phyloP scores from a whole-genome alignment of 371 early-diverging fungal genomes.

The Haplosporangium sp. region DNA sequence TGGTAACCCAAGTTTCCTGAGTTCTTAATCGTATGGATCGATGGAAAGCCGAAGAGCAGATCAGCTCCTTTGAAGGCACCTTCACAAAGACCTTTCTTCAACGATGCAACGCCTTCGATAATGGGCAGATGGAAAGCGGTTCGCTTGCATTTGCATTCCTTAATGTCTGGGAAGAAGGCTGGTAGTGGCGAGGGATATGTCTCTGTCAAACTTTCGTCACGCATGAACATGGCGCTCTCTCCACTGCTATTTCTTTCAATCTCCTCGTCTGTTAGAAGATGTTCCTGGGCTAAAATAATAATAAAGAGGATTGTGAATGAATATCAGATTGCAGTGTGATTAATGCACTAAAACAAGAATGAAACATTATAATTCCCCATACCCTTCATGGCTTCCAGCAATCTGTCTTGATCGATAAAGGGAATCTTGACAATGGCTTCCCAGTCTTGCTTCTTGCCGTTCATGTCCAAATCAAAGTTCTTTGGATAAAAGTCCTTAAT shows the following conservation, averaged over 20 bases:
- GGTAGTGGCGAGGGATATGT: slow-evolving; percentile 77
- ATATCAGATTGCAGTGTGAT: too few relatives aligned
- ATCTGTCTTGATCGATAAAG: slow-evolving; percentile 91
- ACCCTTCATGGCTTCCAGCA: slow-evolving; percentile 83
- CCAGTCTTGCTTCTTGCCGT: slow-evolving; percentile 99
- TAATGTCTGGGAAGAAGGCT: slow-evolving; percentile 71
- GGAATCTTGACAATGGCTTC: slow-evolving; percentile 96
- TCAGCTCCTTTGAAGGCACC: slow-evolving; percentile 77
- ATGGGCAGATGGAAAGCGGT: slow-evolving; percentile 65
- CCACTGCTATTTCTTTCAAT: slow-evolving; percentile 74
- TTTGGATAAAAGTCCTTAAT: slow-evolving; percentile 96
- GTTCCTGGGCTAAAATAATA: slow-evolving; percentile 61
- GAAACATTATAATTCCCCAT: not conserved
- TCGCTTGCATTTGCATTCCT: slow-evolving; percentile 64
- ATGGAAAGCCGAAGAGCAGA: slow-evolving; percentile 92
- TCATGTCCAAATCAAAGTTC: slow-evolving; percentile 94
- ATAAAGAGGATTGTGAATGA: not conserved
- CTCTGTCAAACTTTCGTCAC: slow-evolving; percentile 59
- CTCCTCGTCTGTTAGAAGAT: slow-evolving; percentile 76
- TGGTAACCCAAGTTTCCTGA: slow-evolving; percentile 75
- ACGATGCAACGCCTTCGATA: slow-evolving; percentile 60
- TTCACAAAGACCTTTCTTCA: slow-evolving; percentile 72
- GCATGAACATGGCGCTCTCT: slow-evolving; percentile 71
- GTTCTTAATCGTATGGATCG: slow-evolving; percentile 82
- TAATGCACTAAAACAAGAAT: too few relatives aligned